A percentile compares a stretch with the other conserved stretches of the same genome.
Evolutionary conservation across 768 basidiomycete species (phyloP).

Genomic region (Suillus cothurnatus): DNA sequence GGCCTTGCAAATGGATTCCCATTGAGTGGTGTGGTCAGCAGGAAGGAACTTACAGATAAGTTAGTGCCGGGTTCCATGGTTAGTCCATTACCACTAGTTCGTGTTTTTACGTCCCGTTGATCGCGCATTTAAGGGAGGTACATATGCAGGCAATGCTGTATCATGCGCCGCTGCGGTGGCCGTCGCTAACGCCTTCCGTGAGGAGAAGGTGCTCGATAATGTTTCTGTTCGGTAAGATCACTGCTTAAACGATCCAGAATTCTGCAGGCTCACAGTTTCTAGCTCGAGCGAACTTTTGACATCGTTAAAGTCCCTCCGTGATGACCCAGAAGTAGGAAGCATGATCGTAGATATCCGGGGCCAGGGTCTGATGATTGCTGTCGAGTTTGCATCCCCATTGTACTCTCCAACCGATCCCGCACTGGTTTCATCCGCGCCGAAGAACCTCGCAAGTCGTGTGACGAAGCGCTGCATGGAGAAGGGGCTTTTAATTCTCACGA

Average conservation of each 20-base stretch:
- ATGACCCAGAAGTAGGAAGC: conserved; percentile 51
- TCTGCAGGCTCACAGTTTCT: background rate
- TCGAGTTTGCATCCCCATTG: conserved; percentile 73
- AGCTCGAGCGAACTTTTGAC: conserved; percentile 76
- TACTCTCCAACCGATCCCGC: conserved; percentile 53
- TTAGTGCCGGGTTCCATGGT: conserved; percentile 83
- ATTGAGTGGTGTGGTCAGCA: conserved; percentile 80
- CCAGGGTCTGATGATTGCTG: conserved; percentile 84
- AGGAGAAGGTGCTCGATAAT: conserved; percentile 83
- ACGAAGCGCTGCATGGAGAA: conserved; percentile 82
- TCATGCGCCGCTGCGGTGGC: conserved; percentile 90
- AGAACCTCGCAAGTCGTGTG: conserved; percentile 67
- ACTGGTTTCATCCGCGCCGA: conserved; percentile 38
- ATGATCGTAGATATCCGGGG: conserved; percentile 88
- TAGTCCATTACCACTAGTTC: conserved; percentile 14
- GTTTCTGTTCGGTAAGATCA: conserved; percentile 62
- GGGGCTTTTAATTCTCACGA: conserved; percentile 86
- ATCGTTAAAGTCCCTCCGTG: conserved; percentile 56
- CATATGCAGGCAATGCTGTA: conserved; percentile 91
- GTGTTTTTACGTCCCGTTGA: background rate
- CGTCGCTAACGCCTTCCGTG: conserved; percentile 71
- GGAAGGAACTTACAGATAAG: conserved; percentile 79
- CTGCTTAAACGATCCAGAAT: background rate
- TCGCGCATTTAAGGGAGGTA: conserved; percentile 62
- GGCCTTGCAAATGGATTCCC: conserved; percentile 95